Percentiles rank a stretch among this genome's conserved stretches.
Evolutionary conservation across 495 filamentous ascomycete species (phyloP).

Genomic region (Talaromyces ruber): DNA sequence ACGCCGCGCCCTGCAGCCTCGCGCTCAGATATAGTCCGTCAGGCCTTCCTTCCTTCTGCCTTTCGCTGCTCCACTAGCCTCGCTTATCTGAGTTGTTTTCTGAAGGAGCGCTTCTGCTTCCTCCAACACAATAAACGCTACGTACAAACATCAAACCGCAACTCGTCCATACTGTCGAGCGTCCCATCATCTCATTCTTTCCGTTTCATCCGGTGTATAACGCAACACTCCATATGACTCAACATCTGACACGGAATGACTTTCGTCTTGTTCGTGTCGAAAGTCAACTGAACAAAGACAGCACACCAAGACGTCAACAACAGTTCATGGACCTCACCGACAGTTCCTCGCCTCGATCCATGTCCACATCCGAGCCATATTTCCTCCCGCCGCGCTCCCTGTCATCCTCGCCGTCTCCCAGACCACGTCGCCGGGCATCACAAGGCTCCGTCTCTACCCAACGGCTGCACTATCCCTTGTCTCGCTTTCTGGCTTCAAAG

Average conservation of each 20-base stretch:
- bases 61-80: background rate
- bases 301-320: background rate
- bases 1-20: background rate
- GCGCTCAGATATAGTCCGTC: background rate
- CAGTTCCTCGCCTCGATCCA: background rate
- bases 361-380: background rate
- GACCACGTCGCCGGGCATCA: constrained; percentile 5
- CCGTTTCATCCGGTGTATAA: constrained; percentile 11
- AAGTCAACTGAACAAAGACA: background rate
- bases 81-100: background rate
- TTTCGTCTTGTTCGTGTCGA: background rate
- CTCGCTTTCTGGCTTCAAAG: constrained; percentile 2
- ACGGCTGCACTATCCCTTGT: background rate
- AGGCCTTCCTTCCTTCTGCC: background rate
- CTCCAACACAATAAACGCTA: background rate
- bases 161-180: background rate
- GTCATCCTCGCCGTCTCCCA: background rate
- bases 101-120: background rate
- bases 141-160: no score
- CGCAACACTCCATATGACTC: background rate
- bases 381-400: background rate
- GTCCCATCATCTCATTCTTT: constrained; percentile 5
- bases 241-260: background rate
- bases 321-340: background rate
- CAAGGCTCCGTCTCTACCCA: constrained; percentile 3